Evolutionary conservation across 2,329 filamentous ascomycete genomes (phyloP).

Genomic region (Sporothrix humicola): DNA sequence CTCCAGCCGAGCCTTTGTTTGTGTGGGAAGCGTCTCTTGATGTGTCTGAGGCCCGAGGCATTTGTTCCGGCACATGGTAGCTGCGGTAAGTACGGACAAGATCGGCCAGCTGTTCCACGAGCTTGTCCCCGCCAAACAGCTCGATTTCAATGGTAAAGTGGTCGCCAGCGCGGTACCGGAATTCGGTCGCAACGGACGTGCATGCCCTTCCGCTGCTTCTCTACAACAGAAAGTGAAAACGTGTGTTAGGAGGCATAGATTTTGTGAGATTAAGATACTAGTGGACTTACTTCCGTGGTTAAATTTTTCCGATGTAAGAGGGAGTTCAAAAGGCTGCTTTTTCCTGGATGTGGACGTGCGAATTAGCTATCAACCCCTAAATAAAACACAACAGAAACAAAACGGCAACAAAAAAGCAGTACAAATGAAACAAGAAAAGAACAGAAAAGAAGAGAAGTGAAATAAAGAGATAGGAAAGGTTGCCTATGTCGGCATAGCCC

Average conservation of each 20-base stretch:
- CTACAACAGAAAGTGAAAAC: neutral
- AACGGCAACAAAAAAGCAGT: neutral
- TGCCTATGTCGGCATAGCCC: neutral
- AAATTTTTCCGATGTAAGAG: conserved; percentile 13
- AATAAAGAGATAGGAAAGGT: neutral
- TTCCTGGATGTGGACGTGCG: neutral
- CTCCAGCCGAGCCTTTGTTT: neutral
- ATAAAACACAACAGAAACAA: conserved; percentile 3
- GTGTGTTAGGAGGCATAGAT: neutral
- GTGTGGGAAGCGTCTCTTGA: neutral
- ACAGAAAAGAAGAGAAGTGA: neutral
- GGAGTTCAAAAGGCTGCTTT: conserved; percentile 11
- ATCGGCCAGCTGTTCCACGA: conserved; percentile 11
- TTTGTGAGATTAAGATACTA: neutral
- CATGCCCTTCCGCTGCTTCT: neutral
- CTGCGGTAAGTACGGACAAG: conserved; percentile 16
- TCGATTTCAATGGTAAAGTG: conserved; percentile 12
- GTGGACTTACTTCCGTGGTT: conserved; percentile 7
- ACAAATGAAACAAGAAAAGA: neutral
- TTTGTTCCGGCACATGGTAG: neutral
- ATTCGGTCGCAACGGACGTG: conserved; percentile 5
- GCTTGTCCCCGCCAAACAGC: conserved; percentile 14
- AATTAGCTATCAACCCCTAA: neutral
- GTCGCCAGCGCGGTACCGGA: conserved; percentile 1
- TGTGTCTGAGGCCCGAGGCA: neutral